Base-by-base conservation (phyloP, 176 grass and related monocot genomes). In the Phragmites australis region DNA sequence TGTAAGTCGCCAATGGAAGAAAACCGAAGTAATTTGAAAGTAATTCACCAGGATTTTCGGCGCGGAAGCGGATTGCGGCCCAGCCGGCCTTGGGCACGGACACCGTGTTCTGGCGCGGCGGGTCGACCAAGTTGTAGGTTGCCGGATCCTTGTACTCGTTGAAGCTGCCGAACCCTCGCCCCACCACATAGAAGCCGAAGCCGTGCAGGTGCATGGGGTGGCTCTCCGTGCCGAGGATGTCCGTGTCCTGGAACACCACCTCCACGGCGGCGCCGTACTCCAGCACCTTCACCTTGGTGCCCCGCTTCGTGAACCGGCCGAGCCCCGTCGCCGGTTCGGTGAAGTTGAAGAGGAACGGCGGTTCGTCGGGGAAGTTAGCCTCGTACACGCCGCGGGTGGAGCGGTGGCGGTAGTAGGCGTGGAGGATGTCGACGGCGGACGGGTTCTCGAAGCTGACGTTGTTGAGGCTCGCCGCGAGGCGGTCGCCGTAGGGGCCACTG, bases 161-260 rank as follows among this genome's bases (percentile, higher is more conserved):
- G 13, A 86, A 90, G 70, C 88, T 88, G 39, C 88, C 91, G 0
- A 83, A 49, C 2, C 91, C 91, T 63, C 21, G 73, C 3, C 88
- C 91, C 0, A 93, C 74, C 0, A 88, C 91, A 9, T 80, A 90
- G 85, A 90, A 93, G 68, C 90, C 88, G 63, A 60, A 88, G 19
- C 91, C 91, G 13, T 93, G 91, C 2, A 93, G 63, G 72, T 93
- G 91, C 59, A 93, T 76, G 0, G 91, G 91, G 82, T 93, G 91
- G 85, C 85, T 90, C 84, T 88, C 91, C 0, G 71, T 75, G 22
- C 88, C 88, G 29, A 83, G 79, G 50, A 93, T 79, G 57, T 78
- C 87, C n/a, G 88, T 93, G 67, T 80, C 88, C 66, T 93, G 91
- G 85, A 93, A 83, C 77, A 93, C 91, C 14, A 93, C 70, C 81